Evolutionary conservation across 148 eudicot genomes (phyloP).

Genomic region (Spergularia bocconei): DNA sequence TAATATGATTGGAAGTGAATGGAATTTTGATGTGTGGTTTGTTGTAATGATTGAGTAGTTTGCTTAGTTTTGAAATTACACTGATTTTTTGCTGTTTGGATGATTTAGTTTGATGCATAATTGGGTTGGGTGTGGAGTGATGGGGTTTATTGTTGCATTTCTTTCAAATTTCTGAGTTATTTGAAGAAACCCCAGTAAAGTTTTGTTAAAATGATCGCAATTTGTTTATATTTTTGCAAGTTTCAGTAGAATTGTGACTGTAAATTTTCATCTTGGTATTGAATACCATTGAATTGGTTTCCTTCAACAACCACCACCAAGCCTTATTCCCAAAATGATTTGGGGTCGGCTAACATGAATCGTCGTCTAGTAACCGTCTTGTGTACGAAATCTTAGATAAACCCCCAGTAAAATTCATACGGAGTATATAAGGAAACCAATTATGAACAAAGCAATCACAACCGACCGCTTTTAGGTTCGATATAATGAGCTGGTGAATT

Average conservation of each 20-base stretch:
- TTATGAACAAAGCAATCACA: too few relatives aligned
- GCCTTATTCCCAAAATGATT: too few relatives aligned
- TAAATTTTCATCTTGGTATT: conserved; percentile 2
- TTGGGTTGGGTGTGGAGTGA: neutral
- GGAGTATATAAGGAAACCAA: too few relatives aligned
- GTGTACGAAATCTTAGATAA: too few relatives aligned
- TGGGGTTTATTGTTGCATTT: neutral
- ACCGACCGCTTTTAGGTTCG: too few relatives aligned
- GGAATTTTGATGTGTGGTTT: neutral
- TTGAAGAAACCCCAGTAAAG: neutral
- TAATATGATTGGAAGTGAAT: neutral
- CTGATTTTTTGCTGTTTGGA: neutral
- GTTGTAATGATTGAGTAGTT: neutral
- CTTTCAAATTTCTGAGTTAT: neutral
- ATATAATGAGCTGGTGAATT: neutral
- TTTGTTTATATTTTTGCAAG: neutral
- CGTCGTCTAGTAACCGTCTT: too few relatives aligned
- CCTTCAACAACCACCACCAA: too few relatives aligned
- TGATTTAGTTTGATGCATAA: neutral
- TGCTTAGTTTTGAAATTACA: neutral
- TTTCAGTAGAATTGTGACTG: neutral
- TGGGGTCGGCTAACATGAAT: too few relatives aligned
- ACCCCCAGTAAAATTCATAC: too few relatives aligned
- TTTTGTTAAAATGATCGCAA: neutral
- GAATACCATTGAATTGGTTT: neutral